Evolutionary conservation across 202 grass and related monocot species (phyloP).

Genomic region (Carex sylvatica): DNA sequence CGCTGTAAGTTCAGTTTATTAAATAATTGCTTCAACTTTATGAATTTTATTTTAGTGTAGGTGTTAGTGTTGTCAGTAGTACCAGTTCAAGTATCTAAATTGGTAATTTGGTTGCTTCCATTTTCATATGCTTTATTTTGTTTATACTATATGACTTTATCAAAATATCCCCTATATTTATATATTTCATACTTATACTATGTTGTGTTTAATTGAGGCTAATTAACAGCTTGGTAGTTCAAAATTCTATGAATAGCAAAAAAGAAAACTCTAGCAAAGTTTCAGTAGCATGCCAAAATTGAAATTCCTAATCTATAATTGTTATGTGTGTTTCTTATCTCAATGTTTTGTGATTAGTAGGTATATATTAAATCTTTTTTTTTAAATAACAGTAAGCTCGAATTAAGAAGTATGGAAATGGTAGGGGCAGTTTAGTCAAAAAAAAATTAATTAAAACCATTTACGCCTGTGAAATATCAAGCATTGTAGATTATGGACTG

Average conservation of each 20-base stretch:
- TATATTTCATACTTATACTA: not conserved
- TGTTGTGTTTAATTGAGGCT: not conserved
- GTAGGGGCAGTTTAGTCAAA: not conserved
- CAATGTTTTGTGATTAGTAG: not conserved
- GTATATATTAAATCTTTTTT: not conserved
- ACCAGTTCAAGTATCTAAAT: not conserved
- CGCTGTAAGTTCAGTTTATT: constrained; percentile 46
- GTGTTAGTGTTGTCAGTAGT: not conserved
- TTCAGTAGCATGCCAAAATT: not conserved
- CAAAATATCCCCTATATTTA: too few species aligned
- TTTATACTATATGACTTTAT: too few species aligned
- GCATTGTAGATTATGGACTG: not conserved
- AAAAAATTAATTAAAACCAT: not conserved
- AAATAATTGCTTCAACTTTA: not conserved
- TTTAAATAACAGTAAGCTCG: not conserved
- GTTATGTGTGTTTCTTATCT: not conserved
- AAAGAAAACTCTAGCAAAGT: not conserved
- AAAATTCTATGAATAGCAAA: not conserved
- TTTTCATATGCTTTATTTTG: not conserved
- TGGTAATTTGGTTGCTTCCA: not conserved
- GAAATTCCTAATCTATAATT: not conserved
- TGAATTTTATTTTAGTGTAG: not conserved
- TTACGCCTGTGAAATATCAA: not conserved
- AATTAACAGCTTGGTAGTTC: not conserved
- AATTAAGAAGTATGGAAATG: not conserved